Evolutionary conservation across 768 basidiomycete species (phyloP), one percentile per base, ranked within the genome.

Genomic region (Podaxis sp.): DNA sequence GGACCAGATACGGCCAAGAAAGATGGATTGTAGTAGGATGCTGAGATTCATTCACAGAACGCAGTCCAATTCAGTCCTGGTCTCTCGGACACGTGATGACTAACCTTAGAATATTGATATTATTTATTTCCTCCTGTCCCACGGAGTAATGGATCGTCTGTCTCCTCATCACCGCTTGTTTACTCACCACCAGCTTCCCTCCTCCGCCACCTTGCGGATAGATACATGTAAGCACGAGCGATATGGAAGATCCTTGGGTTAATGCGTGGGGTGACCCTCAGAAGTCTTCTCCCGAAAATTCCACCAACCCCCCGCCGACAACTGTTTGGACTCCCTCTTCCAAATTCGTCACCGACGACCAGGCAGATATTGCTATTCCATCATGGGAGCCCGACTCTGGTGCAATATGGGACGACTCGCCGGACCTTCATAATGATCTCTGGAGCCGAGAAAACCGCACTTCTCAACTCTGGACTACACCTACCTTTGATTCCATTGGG

Each of bases 171-270:
- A 54, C 7, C 15, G 17, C 30, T 54, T 54, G 8, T 17, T n/a
- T 26, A 9, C 36, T 28, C 2, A 54, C 52, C 52, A 38, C 52
- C 19, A 26, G n/a, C 9, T 22, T 22, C 26, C 19, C 39, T 53
- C 57, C 24, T 49, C 15, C 17, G 19, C 19, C 8, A 38, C 5
- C 13, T 52, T 39, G 51, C 19, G 26, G 15, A 3, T 7, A 4
- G 6, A 49, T 60, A 24, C 49, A 60, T 52, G 59, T 60, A 38
- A 60, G n/a, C 19, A 19, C 59, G 26, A 4, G 24, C 24, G 30
- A 36, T 13, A 91, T 91, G 88, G 89, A 91, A 67, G 86, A 92
- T 73, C 86, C 89, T 53, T 93, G 89, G 86, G 84, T 84, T 46
- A 88, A 87, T 72, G 83, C 86, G 60, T 90, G 87, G 88, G 82